Evolutionary conservation across 2,329 filamentous ascomycete genomes (phyloP).

Genomic region (Sclerotinia subarctica): DNA sequence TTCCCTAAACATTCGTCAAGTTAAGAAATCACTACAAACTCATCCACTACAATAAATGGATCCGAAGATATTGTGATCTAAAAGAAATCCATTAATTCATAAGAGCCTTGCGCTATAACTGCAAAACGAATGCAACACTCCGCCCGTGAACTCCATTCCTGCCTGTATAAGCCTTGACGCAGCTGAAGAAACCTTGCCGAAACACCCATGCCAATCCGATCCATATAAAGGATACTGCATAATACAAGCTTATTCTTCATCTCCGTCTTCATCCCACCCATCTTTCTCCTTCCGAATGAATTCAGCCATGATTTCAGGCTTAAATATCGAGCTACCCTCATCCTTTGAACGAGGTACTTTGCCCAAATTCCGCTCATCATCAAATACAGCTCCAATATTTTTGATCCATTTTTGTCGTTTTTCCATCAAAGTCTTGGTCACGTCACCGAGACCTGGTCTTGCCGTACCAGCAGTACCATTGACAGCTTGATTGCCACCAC

Average conservation of each 20-base stretch:
- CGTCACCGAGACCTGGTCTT: constrained; percentile 81
- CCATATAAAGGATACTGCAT: constrained; percentile 3
- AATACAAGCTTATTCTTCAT: constrained; percentile 34
- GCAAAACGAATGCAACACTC: constrained; percentile 12
- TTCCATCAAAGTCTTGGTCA: constrained; percentile 90
- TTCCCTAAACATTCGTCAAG: neutral
- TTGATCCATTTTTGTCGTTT: constrained; percentile 84
- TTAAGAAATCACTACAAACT: neutral
- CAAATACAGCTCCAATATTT: constrained; percentile 86
- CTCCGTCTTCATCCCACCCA: constrained; percentile 66
- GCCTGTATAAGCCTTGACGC: neutral
- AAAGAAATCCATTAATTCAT: neutral
- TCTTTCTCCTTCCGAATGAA: constrained; percentile 78
- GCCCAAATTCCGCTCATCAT: constrained; percentile 56
- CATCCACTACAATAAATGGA: neutral
- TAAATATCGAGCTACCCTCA: constrained; percentile 68
- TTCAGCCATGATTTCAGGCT: constrained; percentile 66
- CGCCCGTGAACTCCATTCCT: neutral
- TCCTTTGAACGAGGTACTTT: constrained; percentile 65
- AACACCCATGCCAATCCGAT: neutral
- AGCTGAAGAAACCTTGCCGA: neutral
- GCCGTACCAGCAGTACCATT: constrained; percentile 58
- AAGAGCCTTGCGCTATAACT: neutral
- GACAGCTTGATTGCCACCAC: constrained; percentile 64
- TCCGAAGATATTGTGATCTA: neutral